phyloP scores from a whole-genome alignment of 2,329 filamentous ascomycete genomes.

The Stachybotrys chartarum region DNA sequence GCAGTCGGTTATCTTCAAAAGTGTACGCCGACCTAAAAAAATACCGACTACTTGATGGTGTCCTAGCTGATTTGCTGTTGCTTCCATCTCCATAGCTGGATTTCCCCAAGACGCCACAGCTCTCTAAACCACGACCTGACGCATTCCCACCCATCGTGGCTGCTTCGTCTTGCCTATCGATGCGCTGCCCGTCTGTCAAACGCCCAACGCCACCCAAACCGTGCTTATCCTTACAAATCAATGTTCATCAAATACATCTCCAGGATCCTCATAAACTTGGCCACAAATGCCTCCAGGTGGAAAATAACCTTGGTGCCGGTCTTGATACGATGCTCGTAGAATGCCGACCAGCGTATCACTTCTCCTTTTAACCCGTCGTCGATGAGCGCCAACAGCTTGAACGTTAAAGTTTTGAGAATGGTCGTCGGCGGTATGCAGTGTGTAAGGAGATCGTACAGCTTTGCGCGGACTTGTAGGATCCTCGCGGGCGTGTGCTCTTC shows the following conservation, averaged over 20 bases:
- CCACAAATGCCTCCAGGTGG: conserved; percentile 95
- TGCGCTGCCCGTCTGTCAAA: not conserved
- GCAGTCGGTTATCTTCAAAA: too few species aligned
- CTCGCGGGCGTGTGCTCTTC: conserved; percentile 85
- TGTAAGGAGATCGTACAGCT: conserved; percentile 94
- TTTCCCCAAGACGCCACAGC: too few species aligned
- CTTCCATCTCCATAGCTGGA: too few species aligned
- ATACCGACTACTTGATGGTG: too few species aligned
- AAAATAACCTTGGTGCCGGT: conserved; percentile 95
- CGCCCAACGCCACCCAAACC: conserved; percentile 14
- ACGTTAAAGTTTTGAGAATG: conserved; percentile 89
- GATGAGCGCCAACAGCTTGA: conserved; percentile 80
- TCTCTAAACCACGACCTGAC: too few species aligned
- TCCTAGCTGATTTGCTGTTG: too few species aligned
- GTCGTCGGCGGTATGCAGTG: conserved; percentile 96
- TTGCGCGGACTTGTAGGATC: conserved; percentile 80
- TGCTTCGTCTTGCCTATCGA: too few species aligned
- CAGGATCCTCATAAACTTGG: conserved; percentile 94
- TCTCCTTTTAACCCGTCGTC: conserved; percentile 88
- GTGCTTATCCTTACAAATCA: conserved; percentile 46
- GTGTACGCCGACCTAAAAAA: too few species aligned
- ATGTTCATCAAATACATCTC: conserved; percentile 90
- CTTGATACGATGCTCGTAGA: conserved; percentile 93
- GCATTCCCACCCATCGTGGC: too few species aligned
- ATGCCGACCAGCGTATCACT: conserved; percentile 91